Evolutionary conservation across 2,329 filamentous ascomycete genomes (phyloP).

Genomic region (Lecanicillium sp.): DNA sequence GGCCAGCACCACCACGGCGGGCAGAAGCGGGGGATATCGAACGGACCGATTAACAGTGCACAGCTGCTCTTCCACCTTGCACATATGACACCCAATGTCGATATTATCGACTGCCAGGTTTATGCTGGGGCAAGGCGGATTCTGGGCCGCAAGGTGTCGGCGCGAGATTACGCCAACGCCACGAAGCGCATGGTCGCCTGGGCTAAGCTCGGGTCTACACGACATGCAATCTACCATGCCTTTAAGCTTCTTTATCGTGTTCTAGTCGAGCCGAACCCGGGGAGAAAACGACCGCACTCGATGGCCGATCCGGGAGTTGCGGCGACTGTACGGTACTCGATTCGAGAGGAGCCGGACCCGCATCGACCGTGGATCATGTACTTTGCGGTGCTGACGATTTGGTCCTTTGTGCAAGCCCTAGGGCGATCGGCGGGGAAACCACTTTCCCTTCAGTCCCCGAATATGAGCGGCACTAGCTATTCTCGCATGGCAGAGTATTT

Average conservation of each 20-base stretch:
- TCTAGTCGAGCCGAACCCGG: constrained; percentile 49
- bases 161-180: constrained; percentile 66
- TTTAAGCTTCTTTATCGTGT: constrained; percentile 75
- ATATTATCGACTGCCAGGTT: constrained; percentile 85
- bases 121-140: constrained; percentile 74
- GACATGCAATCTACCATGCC: constrained; percentile 79
- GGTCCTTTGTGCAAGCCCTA: constrained; percentile 78
- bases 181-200: constrained; percentile 72
- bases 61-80: constrained; percentile 80
- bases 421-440: constrained; percentile 49
- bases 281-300: constrained; percentile 18
- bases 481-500: constrained; percentile 37
- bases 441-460: constrained; percentile 41
- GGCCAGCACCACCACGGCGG: background rate
- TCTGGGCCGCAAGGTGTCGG: constrained; percentile 71
- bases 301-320: background rate
- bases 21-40: constrained; percentile 46
- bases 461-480: constrained; percentile 29
- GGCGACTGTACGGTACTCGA: constrained; percentile 55
- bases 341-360: constrained; percentile 71
- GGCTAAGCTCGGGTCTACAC: constrained; percentile 67
- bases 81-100: constrained; percentile 82
- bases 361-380: constrained; percentile 90
- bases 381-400: constrained; percentile 78
- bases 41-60: constrained; percentile 67